phyloP scores from a whole-genome alignment of 495 filamentous ascomycete genomes.

The Lophiotrema nucula region DNA sequence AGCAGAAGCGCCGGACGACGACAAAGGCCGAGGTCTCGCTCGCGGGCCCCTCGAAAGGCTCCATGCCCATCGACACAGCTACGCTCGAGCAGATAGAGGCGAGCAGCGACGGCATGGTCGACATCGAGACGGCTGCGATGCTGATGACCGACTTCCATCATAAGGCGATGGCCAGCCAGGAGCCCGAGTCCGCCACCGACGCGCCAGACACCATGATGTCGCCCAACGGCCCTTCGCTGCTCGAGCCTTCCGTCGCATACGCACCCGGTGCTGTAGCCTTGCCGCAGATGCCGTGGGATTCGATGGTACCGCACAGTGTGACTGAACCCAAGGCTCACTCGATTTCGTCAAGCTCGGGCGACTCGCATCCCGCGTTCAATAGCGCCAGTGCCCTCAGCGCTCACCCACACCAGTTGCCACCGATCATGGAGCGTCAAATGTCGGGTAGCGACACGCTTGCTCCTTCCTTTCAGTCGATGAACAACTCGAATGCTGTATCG shows the following conservation, averaged over 20 bases:
- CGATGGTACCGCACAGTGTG: conserved; percentile 64
- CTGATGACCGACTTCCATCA: conserved; percentile 98
- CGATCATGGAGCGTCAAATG: conserved; percentile 64
- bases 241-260: conserved; percentile 47
- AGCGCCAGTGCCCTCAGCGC: conserved; percentile 53
- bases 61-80: conserved; percentile 80
- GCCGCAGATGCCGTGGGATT: conserved; percentile 88
- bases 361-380: conserved; percentile 60
- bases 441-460: conserved; percentile 58
- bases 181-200: conserved; percentile 61
- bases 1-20: conserved; percentile 82
- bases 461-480: conserved; percentile 64
- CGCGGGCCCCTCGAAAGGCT: conserved; percentile 70
- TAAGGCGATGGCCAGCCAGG: conserved; percentile 79
- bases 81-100: conserved; percentile 93
- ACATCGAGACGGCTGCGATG: conserved; percentile 97
- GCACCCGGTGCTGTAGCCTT: conserved; percentile 71
- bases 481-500: conserved; percentile 66
- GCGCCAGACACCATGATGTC: conserved; percentile 71
- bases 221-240: conserved; percentile 51
- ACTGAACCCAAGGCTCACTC: conserved; percentile 61
- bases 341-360: conserved; percentile 65
- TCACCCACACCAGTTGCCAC: conserved; percentile 59
- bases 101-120: conserved; percentile 90
- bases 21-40: conserved; percentile 65